Conservation (phyloP, 2,329 filamentous ascomycete species). For the Colletotrichum limetticola region DNA sequence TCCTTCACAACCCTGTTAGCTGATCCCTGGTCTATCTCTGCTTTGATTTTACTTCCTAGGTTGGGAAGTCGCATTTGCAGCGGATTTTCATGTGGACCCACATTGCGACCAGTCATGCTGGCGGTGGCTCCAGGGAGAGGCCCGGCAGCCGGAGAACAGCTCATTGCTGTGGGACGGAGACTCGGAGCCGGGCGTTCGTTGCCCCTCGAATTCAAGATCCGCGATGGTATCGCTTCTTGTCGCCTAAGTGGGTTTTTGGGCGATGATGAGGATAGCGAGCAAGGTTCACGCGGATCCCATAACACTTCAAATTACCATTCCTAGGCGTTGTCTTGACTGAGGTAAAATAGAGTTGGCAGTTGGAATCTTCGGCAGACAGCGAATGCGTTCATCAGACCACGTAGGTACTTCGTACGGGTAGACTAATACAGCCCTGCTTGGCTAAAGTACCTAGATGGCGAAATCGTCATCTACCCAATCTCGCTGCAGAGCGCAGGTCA, state of each 20-base stretch:
- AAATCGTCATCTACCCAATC: conserved; percentile 27
- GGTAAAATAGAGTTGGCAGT: conserved; percentile 10
- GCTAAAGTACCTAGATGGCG: conserved; percentile 9
- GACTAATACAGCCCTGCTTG: conserved; percentile 9
- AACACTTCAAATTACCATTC: not conserved
- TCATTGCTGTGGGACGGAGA: conserved; percentile 19
- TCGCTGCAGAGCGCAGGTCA: conserved; percentile 10
- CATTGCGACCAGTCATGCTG: conserved; percentile 24
- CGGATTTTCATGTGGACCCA: conserved; percentile 31
- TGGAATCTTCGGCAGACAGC: conserved; percentile 10
- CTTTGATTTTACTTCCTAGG: conserved; percentile 24
- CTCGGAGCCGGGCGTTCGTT: conserved; percentile 26
- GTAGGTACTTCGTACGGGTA: not conserved
- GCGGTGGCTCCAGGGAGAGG: conserved; percentile 26
- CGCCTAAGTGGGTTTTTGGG: conserved; percentile 16
- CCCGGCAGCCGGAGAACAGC: conserved; percentile 31
- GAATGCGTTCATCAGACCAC: conserved; percentile 24
- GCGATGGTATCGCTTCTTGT: conserved; percentile 15
- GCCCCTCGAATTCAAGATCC: conserved; percentile 5
- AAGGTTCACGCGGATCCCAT: conserved; percentile 10
- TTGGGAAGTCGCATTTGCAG: conserved; percentile 25
- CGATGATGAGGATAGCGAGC: not conserved
- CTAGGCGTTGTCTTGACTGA: not conserved
- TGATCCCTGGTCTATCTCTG: conserved; percentile 21
- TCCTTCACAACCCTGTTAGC: conserved; percentile 27